These are phyloP conservation scores for Vanrija sp. DNA, from an alignment of 1,284 basidiomycete species.

Conservation along the genomic window DNA sequence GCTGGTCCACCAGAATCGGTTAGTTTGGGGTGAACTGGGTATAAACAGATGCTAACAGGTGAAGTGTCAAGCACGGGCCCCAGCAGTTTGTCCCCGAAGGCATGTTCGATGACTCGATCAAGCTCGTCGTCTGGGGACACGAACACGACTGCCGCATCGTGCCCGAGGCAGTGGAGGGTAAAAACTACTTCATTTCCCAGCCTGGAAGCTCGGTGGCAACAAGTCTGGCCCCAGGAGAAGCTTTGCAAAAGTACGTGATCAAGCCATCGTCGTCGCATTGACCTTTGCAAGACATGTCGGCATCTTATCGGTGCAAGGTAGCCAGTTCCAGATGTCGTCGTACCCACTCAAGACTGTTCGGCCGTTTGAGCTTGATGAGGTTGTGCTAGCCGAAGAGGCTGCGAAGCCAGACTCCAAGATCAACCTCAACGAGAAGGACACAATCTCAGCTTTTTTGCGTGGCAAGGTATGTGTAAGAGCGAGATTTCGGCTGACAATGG, in stretches of 20 bases:
- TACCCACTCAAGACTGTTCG: slow-evolving; percentile 85
- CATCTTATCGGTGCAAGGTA: slow-evolving; percentile 75
- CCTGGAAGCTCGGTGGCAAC: slow-evolving; percentile 95
- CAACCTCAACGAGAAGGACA: slow-evolving; percentile 72
- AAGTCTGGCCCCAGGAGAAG: slow-evolving; percentile 82
- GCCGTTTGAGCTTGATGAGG: slow-evolving; percentile 88
- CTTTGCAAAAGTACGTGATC: slow-evolving; percentile 70
- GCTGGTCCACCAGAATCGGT: slow-evolving; percentile 94
- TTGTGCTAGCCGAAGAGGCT: slow-evolving; percentile 68
- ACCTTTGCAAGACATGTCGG: slow-evolving; percentile 68
- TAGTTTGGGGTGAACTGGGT: slow-evolving; percentile 23
- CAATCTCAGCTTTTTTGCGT: slow-evolving; percentile 74
- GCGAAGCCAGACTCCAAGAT: slow-evolving; percentile 63
- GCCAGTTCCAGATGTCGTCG: slow-evolving; percentile 79
- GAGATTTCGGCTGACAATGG: not conserved
- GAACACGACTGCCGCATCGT: slow-evolving; percentile 95
- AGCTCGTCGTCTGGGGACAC: slow-evolving; percentile 96
- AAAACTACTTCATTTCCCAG: slow-evolving; percentile 86
- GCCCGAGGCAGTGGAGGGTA: slow-evolving; percentile 85
- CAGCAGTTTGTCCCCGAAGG: slow-evolving; percentile 91
- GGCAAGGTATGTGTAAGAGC: slow-evolving; percentile 55
- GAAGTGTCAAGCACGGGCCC: slow-evolving; percentile 85
- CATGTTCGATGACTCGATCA: slow-evolving; percentile 92
- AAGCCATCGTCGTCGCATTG: not conserved
- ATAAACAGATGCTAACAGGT: not conserved